Evolutionary conservation across 2,329 filamentous ascomycete genomes (phyloP), one percentile per base, ranked within the genome.

Genomic region (Venturia oleaginea): DNA sequence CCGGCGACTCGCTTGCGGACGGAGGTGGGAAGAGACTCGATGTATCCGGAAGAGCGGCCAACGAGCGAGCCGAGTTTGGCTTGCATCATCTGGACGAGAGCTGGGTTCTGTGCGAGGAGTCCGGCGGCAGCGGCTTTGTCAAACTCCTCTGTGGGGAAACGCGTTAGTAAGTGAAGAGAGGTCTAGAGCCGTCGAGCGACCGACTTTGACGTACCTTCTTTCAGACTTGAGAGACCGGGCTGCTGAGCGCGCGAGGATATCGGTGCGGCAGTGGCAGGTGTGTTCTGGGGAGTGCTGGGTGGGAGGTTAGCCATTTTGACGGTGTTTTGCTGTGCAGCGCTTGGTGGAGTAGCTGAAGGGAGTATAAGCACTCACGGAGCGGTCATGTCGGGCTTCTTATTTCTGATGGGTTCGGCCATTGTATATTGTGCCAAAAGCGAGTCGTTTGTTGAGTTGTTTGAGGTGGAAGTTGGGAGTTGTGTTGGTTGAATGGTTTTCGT

Each of bases 221-320:
- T 94, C 81, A 99, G 97, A 78, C 91, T 97, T 70, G 91, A 83
- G 68, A 99, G 88, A 70, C 89, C 91, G 68, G 94, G 94, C 80
- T 96, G 91, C 80, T 96, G 92, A 71, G 95, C 94, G 79, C 94
- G 93, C 68, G 93, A 97, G 63, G 92, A 96, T 79, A 99, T 97
- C 69, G 94, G 94, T 70, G 95, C 94, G 81, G 93, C 92, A 80
- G 87, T 92, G 70, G 91, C 89, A 70, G 94, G 94, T 65, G 94
- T 99, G 83, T 99, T 99, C 81, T 99, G 94, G 74, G 94, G 94
- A 74, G 94, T 99, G 62, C 32, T 48, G 46, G 32, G 61, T 24
- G 43, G 32, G 43, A 62, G 7, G 11, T 54, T 34, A 62, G 61
- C 32, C 38, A 57, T 57, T 34, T 57, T 32, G 11, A 34, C 4